Evolutionary conservation across 2,329 filamentous ascomycete genomes (phyloP), one percentile per base, ranked within the genome.

Genomic region (Colletotrichum trifolii): DNA sequence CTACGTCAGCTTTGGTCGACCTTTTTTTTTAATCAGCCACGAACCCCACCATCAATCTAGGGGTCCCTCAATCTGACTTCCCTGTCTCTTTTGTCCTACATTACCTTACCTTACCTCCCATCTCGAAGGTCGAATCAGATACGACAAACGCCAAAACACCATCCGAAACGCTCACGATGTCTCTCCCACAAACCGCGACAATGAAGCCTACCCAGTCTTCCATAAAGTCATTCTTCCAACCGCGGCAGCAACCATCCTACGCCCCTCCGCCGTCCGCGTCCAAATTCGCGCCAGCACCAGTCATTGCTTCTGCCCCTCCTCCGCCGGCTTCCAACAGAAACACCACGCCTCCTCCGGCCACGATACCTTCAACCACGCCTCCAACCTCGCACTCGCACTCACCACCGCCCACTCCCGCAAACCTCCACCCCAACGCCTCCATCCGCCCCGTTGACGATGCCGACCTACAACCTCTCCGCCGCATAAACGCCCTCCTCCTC

Each of bases 401-500:
- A 49, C 66, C 35, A 40, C 77, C 67, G 8, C 68, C 75, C 73
- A 55, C 74, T 52, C 68, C 75, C 73, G 55, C 74, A 54, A 35
- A 73, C 72, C 54, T 83, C 69, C 73, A 82, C 75, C 76, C 75
- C 12, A 80, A 85, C 73, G 86, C 86, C 17, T 75, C 77, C 63
- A 86, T 90, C 71, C 81, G 83, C 6, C 78, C 79, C 57, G 77
- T 89, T 56, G 76, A 78, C 1, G 75, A 80, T 48, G 71, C 77
- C 49, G 86, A 90, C 75, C 76, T 90, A 61, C 78, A 84, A 61
- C 81, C 86, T 48, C 81, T 91, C 6, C 86, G 86, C 43, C 85
- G 88, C 70, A 89, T 91, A 75, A 90, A 89, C 75, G 79, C 85
- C 48, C 83, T 91, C 54, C 83, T 91, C 56, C 85, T 91, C 1